phyloP scores from a whole-genome alignment of 768 basidiomycete species.

The Tubosaeta sp. region DNA sequence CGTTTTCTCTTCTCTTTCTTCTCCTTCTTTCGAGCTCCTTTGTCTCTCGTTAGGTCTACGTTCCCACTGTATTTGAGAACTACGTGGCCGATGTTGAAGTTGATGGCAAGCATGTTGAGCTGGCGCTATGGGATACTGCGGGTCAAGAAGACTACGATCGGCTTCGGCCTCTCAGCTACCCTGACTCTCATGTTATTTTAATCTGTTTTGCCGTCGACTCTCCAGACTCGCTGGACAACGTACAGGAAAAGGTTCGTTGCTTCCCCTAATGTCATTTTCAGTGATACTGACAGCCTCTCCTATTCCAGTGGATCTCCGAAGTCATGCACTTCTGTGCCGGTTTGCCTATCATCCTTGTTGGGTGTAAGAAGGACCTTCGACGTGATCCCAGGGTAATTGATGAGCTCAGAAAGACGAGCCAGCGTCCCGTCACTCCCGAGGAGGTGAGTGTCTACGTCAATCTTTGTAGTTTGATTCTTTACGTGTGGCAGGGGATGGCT shows the following conservation, averaged over 20 bases:
- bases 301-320: constrained; percentile 90
- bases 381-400: constrained; percentile 91
- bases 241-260: constrained; percentile 91
- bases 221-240: constrained; percentile 97
- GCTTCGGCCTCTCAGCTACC: constrained; percentile 95
- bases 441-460: constrained; percentile 51
- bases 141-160: constrained; percentile 99
- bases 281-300: constrained; percentile 5
- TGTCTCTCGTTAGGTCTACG: constrained; percentile 70
- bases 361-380: constrained; percentile 98
- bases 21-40: not conserved
- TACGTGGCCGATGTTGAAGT: constrained; percentile 99
- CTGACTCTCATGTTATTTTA: constrained; percentile 99
- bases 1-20: not conserved
- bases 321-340: constrained; percentile 97
- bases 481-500: constrained; percentile 70
- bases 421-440: constrained; percentile 90
- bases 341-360: constrained; percentile 94
- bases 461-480: not conserved
- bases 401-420: constrained; percentile 89
- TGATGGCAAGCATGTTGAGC: constrained; percentile 96
- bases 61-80: constrained; percentile 99
- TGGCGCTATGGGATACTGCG: constrained; percentile 99
- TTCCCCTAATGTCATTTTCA: not conserved
- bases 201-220: constrained; percentile 99